These are phyloP conservation scores for Pythium biforme DNA, from an alignment of 352 stramenopile genomes.

Conservation along the genomic window DNA sequence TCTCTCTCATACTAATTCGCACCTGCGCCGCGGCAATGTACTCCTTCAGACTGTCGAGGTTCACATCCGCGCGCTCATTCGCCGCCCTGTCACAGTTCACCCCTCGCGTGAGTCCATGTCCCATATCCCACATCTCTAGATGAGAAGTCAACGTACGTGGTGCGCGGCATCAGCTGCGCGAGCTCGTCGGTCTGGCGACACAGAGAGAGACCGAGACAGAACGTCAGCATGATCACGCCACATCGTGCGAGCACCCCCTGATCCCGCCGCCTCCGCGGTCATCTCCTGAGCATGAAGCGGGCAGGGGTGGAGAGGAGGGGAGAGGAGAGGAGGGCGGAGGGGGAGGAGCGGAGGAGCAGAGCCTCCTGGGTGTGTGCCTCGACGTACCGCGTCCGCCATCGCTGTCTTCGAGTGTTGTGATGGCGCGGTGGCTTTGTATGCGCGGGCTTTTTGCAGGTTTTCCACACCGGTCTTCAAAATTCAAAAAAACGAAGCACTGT, in stretches of 20 bases:
- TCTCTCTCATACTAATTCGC: too few species aligned
- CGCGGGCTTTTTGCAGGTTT: conserved; percentile 20
- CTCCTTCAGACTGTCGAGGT: conserved; percentile 50
- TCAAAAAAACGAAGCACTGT: conserved; percentile 5
- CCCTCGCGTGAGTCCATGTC: too few species aligned
- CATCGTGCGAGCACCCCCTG: background rate
- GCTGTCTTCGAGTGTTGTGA: background rate
- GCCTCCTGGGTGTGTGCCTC: background rate
- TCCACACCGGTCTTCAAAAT: conserved; percentile 13
- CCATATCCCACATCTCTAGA: background rate
- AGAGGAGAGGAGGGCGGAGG: background rate
- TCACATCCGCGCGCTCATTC: conserved; percentile 43
- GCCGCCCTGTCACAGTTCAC: too few species aligned
- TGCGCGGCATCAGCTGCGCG: conserved; percentile 68
- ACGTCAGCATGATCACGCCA: background rate
- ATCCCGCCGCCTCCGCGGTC: background rate
- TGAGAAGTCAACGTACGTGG: conserved; percentile 36
- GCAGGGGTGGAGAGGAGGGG: background rate
- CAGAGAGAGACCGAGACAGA: background rate
- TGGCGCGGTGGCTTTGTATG: background rate
- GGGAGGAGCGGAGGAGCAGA: background rate
- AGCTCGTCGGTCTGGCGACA: conserved; percentile 47
- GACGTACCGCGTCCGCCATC: conserved; percentile 23
- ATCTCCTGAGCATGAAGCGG: too few species aligned
- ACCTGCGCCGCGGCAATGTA: conserved; percentile 59